phyloP scores from a whole-genome alignment of 2,329 filamentous ascomycete species.

The Cordyceps farinosa region DNA sequence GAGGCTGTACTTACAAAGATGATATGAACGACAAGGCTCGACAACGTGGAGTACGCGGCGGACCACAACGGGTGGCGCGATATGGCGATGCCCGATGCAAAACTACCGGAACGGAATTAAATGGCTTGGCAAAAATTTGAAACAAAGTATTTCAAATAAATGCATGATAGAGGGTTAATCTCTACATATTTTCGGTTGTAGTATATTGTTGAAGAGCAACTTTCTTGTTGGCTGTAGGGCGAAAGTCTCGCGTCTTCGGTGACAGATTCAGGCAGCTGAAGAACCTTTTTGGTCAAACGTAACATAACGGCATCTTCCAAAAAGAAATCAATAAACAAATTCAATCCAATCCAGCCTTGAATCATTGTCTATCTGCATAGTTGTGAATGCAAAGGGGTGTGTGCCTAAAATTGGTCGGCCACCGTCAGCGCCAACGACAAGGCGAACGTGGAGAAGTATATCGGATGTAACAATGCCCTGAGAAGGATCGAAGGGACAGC shows the following conservation, averaged over 20 bases:
- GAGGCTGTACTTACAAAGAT: too few species aligned
- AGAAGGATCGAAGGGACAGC: background rate
- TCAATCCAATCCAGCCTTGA: background rate
- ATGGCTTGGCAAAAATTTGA: too few species aligned
- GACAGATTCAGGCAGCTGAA: background rate
- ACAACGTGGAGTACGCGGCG: background rate
- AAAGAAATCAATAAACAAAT: background rate
- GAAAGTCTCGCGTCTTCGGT: background rate
- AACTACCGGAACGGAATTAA: background rate
- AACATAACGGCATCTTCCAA: background rate
- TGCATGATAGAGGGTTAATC: background rate
- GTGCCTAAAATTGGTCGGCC: background rate
- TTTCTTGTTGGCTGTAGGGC: too few species aligned
- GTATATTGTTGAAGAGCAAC: too few species aligned
- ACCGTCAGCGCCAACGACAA: background rate
- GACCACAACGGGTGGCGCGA: background rate
- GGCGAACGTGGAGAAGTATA: background rate
- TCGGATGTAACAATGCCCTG: background rate
- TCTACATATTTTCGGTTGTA: too few species aligned
- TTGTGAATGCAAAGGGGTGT: background rate
- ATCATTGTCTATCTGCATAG: background rate
- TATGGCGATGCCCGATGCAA: background rate
- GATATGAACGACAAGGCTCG: background rate
- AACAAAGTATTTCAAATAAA: background rate
- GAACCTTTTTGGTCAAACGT: background rate